A percentile compares a stretch with the other conserved stretches of the same genome.
These are phyloP conservation scores for bread wheat (Triticum aestivum) DNA, from an alignment of 176 grass and related monocot species.

Conservation along the genomic window IWGSC_CS_RefSeq_v2.1 NC_057805.1:317374397-317374896, in stretches of 20 bases:
- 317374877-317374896: background rate
- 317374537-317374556: conserved; percentile 81
- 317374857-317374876: background rate
- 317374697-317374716: no score
- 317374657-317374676: background rate
- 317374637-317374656: background rate
- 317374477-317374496: conserved; percentile 73
- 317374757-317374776: background rate
- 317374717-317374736: background rate
- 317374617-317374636: background rate
- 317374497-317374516: conserved; percentile 53
- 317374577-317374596: background rate
- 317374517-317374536: conserved; percentile 68
- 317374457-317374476: conserved; percentile 72
- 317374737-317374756: background rate
- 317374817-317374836: background rate
- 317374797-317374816: background rate
- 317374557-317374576: conserved; percentile 60
- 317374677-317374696: background rate
- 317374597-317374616: background rate
- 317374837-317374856: background rate
- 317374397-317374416: conserved; percentile 92
- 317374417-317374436: conserved; percentile 67
- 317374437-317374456: conserved; percentile 72
- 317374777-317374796: background rate